Evolutionary conservation across 805 yeast species (phyloP).

Genomic region (Babjeviella inositovora): DNA sequence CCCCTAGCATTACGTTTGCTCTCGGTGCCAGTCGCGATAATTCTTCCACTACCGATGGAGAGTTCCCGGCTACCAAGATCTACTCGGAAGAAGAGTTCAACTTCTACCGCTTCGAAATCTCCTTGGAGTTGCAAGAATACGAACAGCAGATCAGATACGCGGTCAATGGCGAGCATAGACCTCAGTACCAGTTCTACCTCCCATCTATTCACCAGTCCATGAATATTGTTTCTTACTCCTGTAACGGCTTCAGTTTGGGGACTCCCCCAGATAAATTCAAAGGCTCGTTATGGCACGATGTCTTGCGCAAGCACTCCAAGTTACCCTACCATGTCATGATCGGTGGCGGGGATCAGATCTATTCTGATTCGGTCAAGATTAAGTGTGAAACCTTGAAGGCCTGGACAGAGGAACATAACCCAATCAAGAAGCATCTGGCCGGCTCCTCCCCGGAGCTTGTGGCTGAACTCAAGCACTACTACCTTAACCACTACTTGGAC

Average conservation of each 20-base stretch:
- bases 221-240: conserved; percentile 74
- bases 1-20: conserved; percentile 11
- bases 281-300: conserved; percentile 80
- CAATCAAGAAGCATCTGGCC: conserved; percentile 20
- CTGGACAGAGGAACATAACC: conserved; percentile 46
- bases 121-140: conserved; percentile 22
- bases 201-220: conserved; percentile 53
- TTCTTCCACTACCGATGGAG: conserved; percentile 20
- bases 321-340: conserved; percentile 80
- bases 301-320: conserved; percentile 44
- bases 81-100: conserved; percentile 22
- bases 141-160: conserved; percentile 55
- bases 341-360: conserved; percentile 96
- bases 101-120: conserved; percentile 54
- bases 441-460: conserved; percentile 28
- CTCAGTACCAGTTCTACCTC: conserved; percentile 45
- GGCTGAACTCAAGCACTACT: conserved; percentile 45
- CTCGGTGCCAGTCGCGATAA: conserved; percentile 7
- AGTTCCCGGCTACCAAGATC: conserved; percentile 26
- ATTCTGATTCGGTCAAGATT: conserved; percentile 66
- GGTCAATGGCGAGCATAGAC: conserved; percentile 26
- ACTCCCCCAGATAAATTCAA: conserved; percentile 53
- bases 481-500: conserved; percentile 54
- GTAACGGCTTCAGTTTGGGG: conserved; percentile 77
- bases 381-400: conserved; percentile 32